Evolutionary conservation across 176 grass and related monocot species (phyloP), one percentile per base, ranked within the genome.

Genomic region (Musa acuminata): DNA sequence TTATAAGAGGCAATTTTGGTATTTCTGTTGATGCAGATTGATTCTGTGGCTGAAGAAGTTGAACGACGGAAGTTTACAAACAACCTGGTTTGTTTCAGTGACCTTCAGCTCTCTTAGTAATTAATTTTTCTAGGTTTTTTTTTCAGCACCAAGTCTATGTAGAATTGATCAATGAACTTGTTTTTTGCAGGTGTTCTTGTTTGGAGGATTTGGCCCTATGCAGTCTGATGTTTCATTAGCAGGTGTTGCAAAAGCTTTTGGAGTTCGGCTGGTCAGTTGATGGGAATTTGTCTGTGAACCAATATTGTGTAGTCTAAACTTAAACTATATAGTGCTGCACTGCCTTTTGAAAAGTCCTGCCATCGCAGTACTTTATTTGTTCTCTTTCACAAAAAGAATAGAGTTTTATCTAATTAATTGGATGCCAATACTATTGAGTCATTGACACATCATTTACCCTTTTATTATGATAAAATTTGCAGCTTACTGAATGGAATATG

Each of bases 211-310:
- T 76, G 95, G 95, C 29, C 90, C 95, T 74, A 83, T 99, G 73
- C 85, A 85, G 85, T 99, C 95, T 82, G 95, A 99, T 75, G 71
- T 99, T 89, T 91, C 88, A 69, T 60, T 91, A 72, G 84, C 90
- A 63, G 90, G 95, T 71, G 88, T 99, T 5, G 95, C 90, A 58
- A 99, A 99, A 89, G 87, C 90, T 87, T 99, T 99, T 91, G 95
- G 90, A 87, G 95, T 99, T 79, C 95, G 88, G 78, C 77, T 99
- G 90, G 95, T 99, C 75, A 51, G 75, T 81, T 1, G 13, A 72
- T 52, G 71, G 72, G 54, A 72, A 57, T 59, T 64, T 67, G 64
- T 10, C 25, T 17, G 24, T 67, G 43, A 70, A 20, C 17, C 8
- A 69, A 20, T 70, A 51, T 20, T 70, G 13, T 13, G 14, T 8